Base-by-base conservation (phyloP, 352 stramenopile genomes). In the Phytophthora aleatoria region DNA sequence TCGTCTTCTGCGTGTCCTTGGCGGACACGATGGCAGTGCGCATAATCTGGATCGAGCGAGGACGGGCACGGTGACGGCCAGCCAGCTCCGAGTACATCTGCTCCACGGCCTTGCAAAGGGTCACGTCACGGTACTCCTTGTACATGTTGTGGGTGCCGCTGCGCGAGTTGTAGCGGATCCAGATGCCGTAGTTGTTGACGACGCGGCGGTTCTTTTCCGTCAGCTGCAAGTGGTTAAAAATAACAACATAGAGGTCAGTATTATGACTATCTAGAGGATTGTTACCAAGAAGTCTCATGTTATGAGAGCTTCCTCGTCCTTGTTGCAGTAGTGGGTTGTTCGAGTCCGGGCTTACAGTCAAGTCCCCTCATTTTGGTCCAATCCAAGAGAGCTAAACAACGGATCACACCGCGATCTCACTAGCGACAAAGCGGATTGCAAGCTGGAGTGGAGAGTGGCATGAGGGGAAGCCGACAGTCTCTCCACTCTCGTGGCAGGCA, bases 91-190 rank as follows among this genome's bases (percentile, higher is more conserved):
- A 71, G 89, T 99, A 99, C 67, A 99, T 92, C 89, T 99, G 97
- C 66, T 98, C 95, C 28, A 99, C 94, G 57, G 98, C 97, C 67
- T 95, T 96, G 67, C 96, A 98, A 50, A 99, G 87, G 50, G 91
- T 98, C 62, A 98, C 76, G 73, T 99, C 96, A 86, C 98, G 92
- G 96, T 99, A 99, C 89, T 99, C 98, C 84, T 99, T 98, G 96
- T 99, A 99, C 98, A 99, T 99, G 91, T 99, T 99, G 94, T 99
- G 98, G 44, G 98, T 99, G 75, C 98, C 98, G 58, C 93, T 99
- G 73, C 97, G 94, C 60, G 97, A 99, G 85, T 99, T 98, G 89
- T 99, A 99, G 68, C 97, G 95, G 70, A 99, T 96, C 96, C 97
- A 99, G 80, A 99, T 98, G 73, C 95, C 97, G 85, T 99, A 99